These are phyloP conservation scores for Aciculoconidium aculeatum DNA, from an alignment of 805 yeast species.

Conservation along the genomic window DNA sequence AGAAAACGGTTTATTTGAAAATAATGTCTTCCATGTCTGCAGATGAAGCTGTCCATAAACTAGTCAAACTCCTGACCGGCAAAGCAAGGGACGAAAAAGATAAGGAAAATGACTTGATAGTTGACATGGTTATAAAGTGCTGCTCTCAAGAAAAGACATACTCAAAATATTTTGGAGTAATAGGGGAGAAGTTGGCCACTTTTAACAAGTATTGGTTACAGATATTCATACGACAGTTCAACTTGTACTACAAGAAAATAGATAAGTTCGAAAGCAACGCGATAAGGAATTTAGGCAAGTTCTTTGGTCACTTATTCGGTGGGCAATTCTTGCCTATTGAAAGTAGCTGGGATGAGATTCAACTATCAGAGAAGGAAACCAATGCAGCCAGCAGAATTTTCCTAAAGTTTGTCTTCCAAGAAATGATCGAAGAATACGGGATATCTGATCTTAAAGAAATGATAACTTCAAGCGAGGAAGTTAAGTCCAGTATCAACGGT, in stretches of 20 bases:
- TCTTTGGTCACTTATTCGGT: conserved; percentile 82
- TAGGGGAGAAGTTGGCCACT: conserved; percentile 59
- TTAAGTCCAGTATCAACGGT: conserved; percentile 45
- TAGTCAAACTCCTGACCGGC: conserved; percentile 40
- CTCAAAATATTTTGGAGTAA: conserved; percentile 76
- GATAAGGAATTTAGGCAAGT: conserved; percentile 70
- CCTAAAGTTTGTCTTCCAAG: conserved; percentile 74
- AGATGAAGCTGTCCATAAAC: conserved; percentile 89
- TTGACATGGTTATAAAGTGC: conserved; percentile 70
- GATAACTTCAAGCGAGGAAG: no score
- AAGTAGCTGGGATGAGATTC: conserved; percentile 47
- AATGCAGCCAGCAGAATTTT: conserved; percentile 79
- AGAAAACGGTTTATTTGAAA: conserved; percentile 73
- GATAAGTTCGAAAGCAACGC: conserved; percentile 69
- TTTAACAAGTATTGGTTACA: conserved; percentile 51
- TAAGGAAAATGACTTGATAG: conserved; percentile 46
- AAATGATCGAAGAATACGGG: conserved; percentile 77
- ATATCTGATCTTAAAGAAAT: no score
- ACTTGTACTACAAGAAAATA: conserved; percentile 47
- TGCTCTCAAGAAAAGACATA: conserved; percentile 84
- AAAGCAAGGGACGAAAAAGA: conserved; percentile 6
- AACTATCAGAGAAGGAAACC: conserved; percentile 64
- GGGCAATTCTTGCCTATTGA: conserved; percentile 61
- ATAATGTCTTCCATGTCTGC: conserved; percentile 87
- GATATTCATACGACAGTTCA: conserved; percentile 49